These are phyloP conservation scores for Escovopsis sp. DNA, from an alignment of 2,329 filamentous ascomycete species.

Conservation along the genomic window DNA sequence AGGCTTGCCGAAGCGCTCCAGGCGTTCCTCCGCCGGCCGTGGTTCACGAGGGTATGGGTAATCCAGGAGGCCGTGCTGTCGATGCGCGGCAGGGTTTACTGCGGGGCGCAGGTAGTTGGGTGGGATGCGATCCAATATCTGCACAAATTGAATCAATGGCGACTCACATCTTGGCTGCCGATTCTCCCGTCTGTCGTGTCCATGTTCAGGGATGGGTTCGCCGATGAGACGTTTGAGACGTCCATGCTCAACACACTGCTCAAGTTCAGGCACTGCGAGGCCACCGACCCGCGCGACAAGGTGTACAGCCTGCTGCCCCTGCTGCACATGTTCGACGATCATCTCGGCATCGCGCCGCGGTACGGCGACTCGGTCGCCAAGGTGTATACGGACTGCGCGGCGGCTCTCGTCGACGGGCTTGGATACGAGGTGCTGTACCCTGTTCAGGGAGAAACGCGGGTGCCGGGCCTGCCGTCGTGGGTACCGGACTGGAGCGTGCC, in stretches of 20 bases:
- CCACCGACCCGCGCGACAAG: neutral
- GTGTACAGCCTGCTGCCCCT: neutral
- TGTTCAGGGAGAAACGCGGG: neutral
- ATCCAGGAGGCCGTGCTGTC: conserved; percentile 5
- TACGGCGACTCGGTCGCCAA: neutral
- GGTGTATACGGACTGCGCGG: neutral
- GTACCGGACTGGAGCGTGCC: neutral
- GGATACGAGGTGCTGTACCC: neutral
- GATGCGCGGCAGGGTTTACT: neutral
- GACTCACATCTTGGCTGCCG: too few relatives aligned
- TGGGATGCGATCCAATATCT: neutral
- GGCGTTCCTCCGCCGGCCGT: accelerated
- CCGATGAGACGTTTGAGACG: neutral
- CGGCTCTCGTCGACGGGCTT: neutral
- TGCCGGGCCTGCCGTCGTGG: neutral
- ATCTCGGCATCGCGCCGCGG: neutral
- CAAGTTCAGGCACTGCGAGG: neutral
- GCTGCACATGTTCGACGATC: neutral
- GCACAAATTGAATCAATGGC: too few relatives aligned
- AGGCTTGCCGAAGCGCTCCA: neutral
- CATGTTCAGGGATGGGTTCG: neutral
- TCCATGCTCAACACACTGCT: neutral
- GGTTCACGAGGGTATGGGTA: conserved; percentile 8
- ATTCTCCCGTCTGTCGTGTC: neutral
- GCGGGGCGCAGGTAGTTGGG: neutral